phyloP scores from a whole-genome alignment of 129 eudicot species.

The Smallanthus sonchifolius region DNA sequence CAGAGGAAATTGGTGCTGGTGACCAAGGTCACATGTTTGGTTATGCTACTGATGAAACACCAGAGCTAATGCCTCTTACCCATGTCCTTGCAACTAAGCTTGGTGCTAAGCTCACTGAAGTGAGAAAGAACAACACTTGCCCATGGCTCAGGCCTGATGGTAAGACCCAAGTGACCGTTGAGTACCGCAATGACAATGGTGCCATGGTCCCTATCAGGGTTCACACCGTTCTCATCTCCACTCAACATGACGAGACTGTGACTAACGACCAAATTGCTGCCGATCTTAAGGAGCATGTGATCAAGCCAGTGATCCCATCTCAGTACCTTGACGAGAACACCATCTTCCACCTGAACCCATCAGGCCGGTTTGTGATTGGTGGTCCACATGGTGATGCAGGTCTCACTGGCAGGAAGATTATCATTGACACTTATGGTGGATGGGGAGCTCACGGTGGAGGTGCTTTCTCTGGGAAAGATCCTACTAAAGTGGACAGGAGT shows the following conservation, averaged over 20 bases:
- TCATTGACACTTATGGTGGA: constrained; percentile 76
- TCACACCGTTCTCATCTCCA: constrained; percentile 43
- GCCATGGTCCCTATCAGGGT: constrained; percentile 46
- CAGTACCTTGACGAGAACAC: constrained; percentile 46
- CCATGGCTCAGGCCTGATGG: constrained; percentile 46
- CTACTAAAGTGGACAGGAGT: constrained; percentile 58
- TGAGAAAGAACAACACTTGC: constrained; percentile 44
- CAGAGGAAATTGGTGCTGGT: constrained; percentile 77
- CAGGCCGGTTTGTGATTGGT: constrained; percentile 41
- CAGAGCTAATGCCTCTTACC: constrained; percentile 66
- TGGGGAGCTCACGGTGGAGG: constrained; percentile 65
- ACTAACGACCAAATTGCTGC: constrained; percentile 42
- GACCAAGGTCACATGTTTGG: constrained; percentile 85
- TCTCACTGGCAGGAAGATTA: constrained; percentile 64
- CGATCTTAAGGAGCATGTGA: constrained; percentile 62
- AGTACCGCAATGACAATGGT: constrained; percentile 41
- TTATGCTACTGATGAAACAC: constrained; percentile 69
- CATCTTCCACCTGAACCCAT: constrained; percentile 45
- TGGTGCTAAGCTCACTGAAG: constrained; percentile 54
- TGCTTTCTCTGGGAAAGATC: constrained; percentile 49
- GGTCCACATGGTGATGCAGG: constrained; percentile 73
- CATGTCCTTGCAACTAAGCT: constrained; percentile 76
- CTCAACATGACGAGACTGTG: constrained; percentile 41
- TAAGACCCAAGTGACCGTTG: constrained; percentile 43
- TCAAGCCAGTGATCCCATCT: constrained; percentile 43